Percentiles rank a stretch among this genome's conserved stretches.
Conservation (phyloP, 2,329 filamentous ascomycete genomes). For the Phialemonium atrogriseum region DNA sequence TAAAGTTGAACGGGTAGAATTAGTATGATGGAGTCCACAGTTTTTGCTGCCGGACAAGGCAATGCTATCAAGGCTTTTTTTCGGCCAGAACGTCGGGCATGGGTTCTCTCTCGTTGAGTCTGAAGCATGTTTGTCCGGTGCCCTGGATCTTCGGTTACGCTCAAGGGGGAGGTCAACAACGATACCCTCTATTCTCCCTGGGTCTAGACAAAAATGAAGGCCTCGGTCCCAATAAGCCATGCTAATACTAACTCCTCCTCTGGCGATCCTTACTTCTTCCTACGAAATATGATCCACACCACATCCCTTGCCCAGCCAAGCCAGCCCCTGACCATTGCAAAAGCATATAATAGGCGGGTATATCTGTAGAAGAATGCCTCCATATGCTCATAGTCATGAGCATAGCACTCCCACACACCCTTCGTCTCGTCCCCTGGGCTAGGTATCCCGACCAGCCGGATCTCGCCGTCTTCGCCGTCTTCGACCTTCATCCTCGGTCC, state of each 20-base stretch:
- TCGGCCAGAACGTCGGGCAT: too few relatives aligned
- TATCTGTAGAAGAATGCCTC: conserved; percentile 47
- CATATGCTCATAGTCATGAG: conserved; percentile 45
- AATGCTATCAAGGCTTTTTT: too few relatives aligned
- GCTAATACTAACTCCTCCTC: conserved; percentile 1
- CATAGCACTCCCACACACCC: conserved; percentile 49
- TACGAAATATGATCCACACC: conserved; percentile 8
- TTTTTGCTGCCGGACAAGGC: too few relatives aligned
- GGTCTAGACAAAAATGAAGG: too few relatives aligned
- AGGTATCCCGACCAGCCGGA: conserved; percentile 10
- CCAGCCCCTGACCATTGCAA: conserved; percentile 42
- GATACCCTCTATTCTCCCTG: too few relatives aligned
- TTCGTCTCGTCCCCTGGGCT: conserved; percentile 22
- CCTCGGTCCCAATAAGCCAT: too few relatives aligned
- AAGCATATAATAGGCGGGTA: conserved; percentile 39
- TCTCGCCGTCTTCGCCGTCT: conserved; percentile 25
- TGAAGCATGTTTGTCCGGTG: too few relatives aligned
- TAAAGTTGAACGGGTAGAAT: too few relatives aligned
- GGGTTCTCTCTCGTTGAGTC: too few relatives aligned
- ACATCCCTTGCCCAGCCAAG: conserved; percentile 33
- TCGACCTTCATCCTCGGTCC: conserved; percentile 45
- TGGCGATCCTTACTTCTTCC: conserved; percentile 1
- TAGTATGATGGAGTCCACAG: too few relatives aligned
- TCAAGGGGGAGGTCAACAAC: too few relatives aligned
- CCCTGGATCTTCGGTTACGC: too few relatives aligned